These are phyloP conservation scores for Lathyrus sativus DNA, from an alignment of 306 rosid genomes.

Conservation along the genomic window DNA sequence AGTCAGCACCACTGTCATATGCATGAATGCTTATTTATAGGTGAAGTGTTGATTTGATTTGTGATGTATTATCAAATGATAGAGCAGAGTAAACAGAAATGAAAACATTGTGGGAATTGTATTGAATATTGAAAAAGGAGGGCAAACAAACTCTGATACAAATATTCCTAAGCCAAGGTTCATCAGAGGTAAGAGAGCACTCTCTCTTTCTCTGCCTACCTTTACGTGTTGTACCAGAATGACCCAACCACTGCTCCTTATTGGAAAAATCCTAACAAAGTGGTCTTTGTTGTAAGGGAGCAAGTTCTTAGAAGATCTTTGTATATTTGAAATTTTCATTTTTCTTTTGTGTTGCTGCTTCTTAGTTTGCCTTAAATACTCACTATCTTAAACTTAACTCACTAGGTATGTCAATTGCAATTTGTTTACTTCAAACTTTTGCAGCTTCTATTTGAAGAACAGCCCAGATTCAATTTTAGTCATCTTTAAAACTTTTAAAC, in stretches of 20 bases:
- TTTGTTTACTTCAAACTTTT: not conserved
- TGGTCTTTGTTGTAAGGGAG: no score
- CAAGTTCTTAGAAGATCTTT: not conserved
- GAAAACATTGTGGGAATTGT: not conserved
- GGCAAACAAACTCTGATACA: not conserved
- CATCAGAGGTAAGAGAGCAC: not conserved
- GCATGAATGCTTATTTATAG: constrained; percentile 36
- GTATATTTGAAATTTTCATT: not conserved
- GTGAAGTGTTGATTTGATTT: constrained; percentile 38
- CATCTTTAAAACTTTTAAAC: no score
- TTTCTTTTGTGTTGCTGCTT: not conserved
- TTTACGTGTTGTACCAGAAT: not conserved
- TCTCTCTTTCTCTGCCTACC: not conserved
- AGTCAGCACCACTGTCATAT: constrained; percentile 19
- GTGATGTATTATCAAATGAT: constrained; percentile 42
- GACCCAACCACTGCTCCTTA: not conserved
- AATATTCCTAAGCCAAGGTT: not conserved
- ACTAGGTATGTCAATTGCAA: not conserved
- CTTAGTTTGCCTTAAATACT: not conserved
- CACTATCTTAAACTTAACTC: no score
- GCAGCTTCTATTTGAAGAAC: not conserved
- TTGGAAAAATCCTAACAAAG: not conserved
- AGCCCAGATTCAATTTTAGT: not conserved
- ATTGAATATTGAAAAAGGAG: not conserved
- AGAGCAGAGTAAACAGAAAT: not conserved